Evolutionary conservation across 2,329 filamentous ascomycete genomes (phyloP), one percentile per base, ranked within the genome.

Genomic region (Trichoderma simmonsii): DNA sequence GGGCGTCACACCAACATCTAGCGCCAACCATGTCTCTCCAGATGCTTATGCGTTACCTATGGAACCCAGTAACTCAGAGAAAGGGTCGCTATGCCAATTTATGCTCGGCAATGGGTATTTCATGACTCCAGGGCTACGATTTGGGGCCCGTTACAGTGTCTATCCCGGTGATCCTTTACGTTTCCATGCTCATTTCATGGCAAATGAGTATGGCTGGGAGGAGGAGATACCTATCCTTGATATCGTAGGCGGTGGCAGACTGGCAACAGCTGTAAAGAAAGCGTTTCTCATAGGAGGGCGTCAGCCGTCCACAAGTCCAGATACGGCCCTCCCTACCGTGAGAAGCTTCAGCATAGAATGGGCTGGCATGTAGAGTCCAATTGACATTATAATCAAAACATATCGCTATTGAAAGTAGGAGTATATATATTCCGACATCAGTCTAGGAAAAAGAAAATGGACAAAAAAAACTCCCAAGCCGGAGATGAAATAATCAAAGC

Each of bases 181-280:
- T 12, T 99, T 97, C 80, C 96, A 99, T 81, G 96, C 94, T 60
- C 96, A 99, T 81, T 98, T 97, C 80, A 87, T 97, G 77, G 93
- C 92, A 8, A 92, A 91, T n/a, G 90, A 92, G 36, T 89, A 92
- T 76, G 90, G 86, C n/a, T 98, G 94, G 94, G 90, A 98, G 73
- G 89, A 97, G 77, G 90, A 94, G 76, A 91, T 99, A 71, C 88
- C 92, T 48, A 85, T 98, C 77, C 87, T 98, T 75, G 93, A 97
- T 75, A 84, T 99, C 15, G 91, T 98, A 18, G 92, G 91, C 24
- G 94, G 94, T 8, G 96, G 96, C 6, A 87, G 96, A 76, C 82
- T 99, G 74, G 96, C 95, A 0, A 98, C 96, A 2, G 93, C 93
- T 64, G 96, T 98, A 24, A 99, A 99, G 86, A 99, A 99, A 82